Conservation (phyloP, 2,329 filamentous ascomycete species). For the Cladosporium austrohemisphaericum region DNA sequence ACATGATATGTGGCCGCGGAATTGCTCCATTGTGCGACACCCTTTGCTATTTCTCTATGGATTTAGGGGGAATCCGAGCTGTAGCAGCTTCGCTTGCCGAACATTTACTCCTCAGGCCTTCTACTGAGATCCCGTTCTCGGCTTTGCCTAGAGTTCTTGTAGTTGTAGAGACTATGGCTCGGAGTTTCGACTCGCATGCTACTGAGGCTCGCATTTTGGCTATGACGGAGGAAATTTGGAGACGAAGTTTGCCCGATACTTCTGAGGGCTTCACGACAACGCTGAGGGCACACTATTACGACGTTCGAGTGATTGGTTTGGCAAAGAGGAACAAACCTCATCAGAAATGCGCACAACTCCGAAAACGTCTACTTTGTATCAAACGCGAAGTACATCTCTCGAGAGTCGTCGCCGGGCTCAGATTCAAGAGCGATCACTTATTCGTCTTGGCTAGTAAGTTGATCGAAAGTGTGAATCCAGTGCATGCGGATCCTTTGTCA, state of each 20-base stretch:
- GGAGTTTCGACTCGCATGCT: slow-evolving; percentile 20
- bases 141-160: slow-evolving; percentile 25
- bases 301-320: slow-evolving; percentile 20
- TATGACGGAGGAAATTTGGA: slow-evolving; percentile 3
- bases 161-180: slow-evolving; percentile 24
- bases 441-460: slow-evolving; percentile 16
- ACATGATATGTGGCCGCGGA: slow-evolving; percentile 19
- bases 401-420: slow-evolving; percentile 6
- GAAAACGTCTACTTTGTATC: slow-evolving; percentile 7
- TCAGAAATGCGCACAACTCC: slow-evolving; percentile 6
- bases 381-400: slow-evolving; percentile 12
- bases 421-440: slow-evolving; percentile 21
- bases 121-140: slow-evolving; percentile 17
- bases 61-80: slow-evolving; percentile 24
- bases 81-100: slow-evolving; percentile 25
- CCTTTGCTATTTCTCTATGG: slow-evolving; percentile 28
- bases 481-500: slow-evolving; percentile 14
- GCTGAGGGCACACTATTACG: slow-evolving; percentile 14
- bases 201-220: slow-evolving; percentile 18
- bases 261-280: neutral
- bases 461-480: slow-evolving; percentile 17
- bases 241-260: neutral
- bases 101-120: slow-evolving; percentile 14
- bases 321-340: slow-evolving; percentile 5
- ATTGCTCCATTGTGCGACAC: slow-evolving; percentile 25